phyloP scores from a whole-genome alignment of 768 basidiomycete genomes.

The button mushroom (Agaricus bisporus) region DNA sequence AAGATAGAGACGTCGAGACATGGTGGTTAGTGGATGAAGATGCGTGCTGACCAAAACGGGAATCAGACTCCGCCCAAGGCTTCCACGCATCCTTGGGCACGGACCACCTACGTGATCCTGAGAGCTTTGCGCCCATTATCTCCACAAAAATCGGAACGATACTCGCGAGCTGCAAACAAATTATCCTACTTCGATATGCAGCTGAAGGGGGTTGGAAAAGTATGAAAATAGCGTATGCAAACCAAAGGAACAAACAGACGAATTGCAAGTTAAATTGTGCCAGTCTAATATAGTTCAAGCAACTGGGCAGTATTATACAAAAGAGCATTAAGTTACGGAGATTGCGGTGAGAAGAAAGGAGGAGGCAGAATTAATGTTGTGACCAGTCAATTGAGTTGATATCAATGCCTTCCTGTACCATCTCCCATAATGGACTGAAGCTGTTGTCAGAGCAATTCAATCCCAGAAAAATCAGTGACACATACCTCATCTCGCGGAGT shows the following conservation, averaged over 20 bases:
- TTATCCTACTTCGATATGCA: too few relatives aligned
- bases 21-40: conserved; percentile 38
- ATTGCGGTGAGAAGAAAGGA: background rate
- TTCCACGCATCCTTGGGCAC: conserved; percentile 27
- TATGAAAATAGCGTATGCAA: too few relatives aligned
- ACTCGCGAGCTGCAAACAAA: too few relatives aligned
- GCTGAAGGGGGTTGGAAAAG: too few relatives aligned
- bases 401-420: conserved; percentile 99
- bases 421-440: conserved; percentile 91
- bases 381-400: conserved; percentile 94
- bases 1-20: conserved; percentile 83
- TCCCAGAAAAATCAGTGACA: conserved; percentile 8
- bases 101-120: conserved; percentile 27
- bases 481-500: conserved; percentile 90
- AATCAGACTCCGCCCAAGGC: conserved; percentile 9
- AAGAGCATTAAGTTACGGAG: background rate
- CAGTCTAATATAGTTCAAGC: background rate
- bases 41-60: conserved; percentile 30
- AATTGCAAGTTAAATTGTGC: too few relatives aligned
- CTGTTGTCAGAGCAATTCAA: conserved; percentile 11
- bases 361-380: conserved; percentile 54
- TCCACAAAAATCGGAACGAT: too few relatives aligned
- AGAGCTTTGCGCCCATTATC: background rate
- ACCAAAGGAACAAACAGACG: too few relatives aligned
- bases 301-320: background rate